Conservation (phyloP, 169 alveolate species). For the Plasmodium inui region DNA sequence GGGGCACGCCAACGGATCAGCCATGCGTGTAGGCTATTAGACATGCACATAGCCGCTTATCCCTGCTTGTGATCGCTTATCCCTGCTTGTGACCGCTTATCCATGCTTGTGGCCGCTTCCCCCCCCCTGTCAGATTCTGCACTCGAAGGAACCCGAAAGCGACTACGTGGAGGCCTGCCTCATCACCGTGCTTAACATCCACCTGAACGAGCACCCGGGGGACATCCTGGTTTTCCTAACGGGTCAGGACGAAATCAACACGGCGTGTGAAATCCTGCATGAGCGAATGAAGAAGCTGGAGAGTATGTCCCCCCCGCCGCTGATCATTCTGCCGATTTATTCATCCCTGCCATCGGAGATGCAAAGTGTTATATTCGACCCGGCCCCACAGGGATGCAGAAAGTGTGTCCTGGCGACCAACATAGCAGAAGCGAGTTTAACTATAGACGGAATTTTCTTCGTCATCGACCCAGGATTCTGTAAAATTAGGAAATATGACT, state of each 20-base stretch:
- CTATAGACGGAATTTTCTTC: slow-evolving; percentile 99
- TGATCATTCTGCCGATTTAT: slow-evolving; percentile 96
- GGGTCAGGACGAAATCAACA: slow-evolving; percentile 99
- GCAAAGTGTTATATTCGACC: slow-evolving; percentile 98
- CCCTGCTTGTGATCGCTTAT: not conserved
- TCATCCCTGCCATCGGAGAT: slow-evolving; percentile 98
- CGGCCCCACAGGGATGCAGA: slow-evolving; percentile 98
- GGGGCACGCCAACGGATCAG: not conserved
- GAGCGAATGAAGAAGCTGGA: slow-evolving; percentile 96
- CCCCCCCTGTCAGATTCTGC: slow-evolving; percentile 76
- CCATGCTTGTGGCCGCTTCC: not conserved
- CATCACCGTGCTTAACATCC: slow-evolving; percentile 97
- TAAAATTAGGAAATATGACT: slow-evolving; percentile 96
- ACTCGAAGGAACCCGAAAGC: slow-evolving; percentile 97
- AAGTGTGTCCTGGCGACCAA: slow-evolving; percentile 99
- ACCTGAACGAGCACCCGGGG: slow-evolving; percentile 97
- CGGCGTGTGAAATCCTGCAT: slow-evolving; percentile 97
- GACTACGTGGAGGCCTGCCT: slow-evolving; percentile 99
- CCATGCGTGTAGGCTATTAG: no score
- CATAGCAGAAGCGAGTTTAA: slow-evolving; percentile 99
- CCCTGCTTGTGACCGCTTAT: not conserved
- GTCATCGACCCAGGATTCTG: slow-evolving; percentile 99
- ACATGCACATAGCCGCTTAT: no score
- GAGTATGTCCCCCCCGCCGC: slow-evolving; percentile 95
- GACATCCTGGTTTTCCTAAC: slow-evolving; percentile 98